These are phyloP conservation scores for Globisporangium lucens DNA, from an alignment of 352 stramenopile genomes.

Conservation along the genomic window DNA sequence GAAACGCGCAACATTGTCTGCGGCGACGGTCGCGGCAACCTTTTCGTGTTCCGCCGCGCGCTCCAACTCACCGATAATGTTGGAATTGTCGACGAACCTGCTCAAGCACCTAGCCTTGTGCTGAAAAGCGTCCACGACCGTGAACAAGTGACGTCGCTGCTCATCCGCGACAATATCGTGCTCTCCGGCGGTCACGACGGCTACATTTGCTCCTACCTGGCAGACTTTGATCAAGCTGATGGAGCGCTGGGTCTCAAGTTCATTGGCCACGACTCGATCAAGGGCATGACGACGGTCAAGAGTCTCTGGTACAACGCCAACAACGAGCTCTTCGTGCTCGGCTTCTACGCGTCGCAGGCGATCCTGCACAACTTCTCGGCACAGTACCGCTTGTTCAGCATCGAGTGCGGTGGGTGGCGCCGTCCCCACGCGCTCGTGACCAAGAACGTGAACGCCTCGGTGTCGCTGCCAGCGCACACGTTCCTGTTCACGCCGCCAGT, in stretches of 20 bases:
- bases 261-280: conserved; percentile 65
- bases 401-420: conserved; percentile 82
- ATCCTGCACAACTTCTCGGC: conserved; percentile 73
- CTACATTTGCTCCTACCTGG: conserved; percentile 63
- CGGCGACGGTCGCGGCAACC: conserved; percentile 67
- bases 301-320: conserved; percentile 39
- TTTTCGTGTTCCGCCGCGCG: conserved; percentile 57
- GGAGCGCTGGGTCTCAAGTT: conserved; percentile 32
- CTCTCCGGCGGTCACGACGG: conserved; percentile 80
- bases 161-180: conserved; percentile 39
- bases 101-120: conserved; percentile 23
- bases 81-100: neutral
- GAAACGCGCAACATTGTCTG: conserved; percentile 54
- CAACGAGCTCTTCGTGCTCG: conserved; percentile 72
- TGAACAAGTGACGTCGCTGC: conserved; percentile 61
- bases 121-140: conserved; percentile 60
- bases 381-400: conserved; percentile 70
- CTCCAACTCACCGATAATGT: conserved; percentile 11
- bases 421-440: conserved; percentile 62
- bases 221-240: conserved; percentile 17
- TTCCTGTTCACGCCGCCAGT: conserved; percentile 70
- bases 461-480: conserved; percentile 43
- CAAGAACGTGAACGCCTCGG: neutral
- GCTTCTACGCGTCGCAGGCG: conserved; percentile 72
- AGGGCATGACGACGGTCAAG: conserved; percentile 77